These are phyloP conservation scores for Leccinum angustisporum DNA, from an alignment of 1,284 basidiomycete genomes.

Conservation along the genomic window DNA sequence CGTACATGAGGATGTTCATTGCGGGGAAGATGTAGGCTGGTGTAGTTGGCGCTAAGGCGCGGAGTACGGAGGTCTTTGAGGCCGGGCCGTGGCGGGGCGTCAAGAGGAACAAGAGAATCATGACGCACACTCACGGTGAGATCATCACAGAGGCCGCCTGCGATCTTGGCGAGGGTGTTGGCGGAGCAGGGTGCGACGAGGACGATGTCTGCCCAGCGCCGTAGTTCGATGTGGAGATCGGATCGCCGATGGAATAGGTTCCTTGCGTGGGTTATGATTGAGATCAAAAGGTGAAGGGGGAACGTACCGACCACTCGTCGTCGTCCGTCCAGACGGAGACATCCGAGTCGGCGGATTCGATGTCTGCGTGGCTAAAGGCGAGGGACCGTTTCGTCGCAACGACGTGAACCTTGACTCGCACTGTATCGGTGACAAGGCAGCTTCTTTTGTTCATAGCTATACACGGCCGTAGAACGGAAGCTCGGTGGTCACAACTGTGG, in stretches of 20 bases:
- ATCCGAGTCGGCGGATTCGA: neutral
- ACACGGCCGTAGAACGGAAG: too few relatives aligned
- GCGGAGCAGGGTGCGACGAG: slow-evolving; percentile 94
- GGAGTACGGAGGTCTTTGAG: slow-evolving; percentile 81
- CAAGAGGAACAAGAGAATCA: neutral
- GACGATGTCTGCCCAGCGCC: slow-evolving; percentile 95
- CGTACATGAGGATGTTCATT: slow-evolving; percentile 98
- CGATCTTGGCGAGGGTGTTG: slow-evolving; percentile 93
- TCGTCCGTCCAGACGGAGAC: neutral
- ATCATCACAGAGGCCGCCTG: slow-evolving; percentile 61
- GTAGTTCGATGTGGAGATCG: slow-evolving; percentile 96
- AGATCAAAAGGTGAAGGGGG: neutral
- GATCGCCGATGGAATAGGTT: slow-evolving; percentile 76
- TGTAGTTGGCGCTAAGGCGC: slow-evolving; percentile 82
- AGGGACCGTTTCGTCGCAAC: slow-evolving; percentile 80
- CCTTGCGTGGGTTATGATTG: slow-evolving; percentile 36
- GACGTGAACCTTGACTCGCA: slow-evolving; percentile 73
- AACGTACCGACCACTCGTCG: neutral
- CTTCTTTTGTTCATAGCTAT: too few relatives aligned
- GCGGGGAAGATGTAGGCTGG: slow-evolving; percentile 92
- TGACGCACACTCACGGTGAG: neutral
- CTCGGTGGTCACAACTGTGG: too few relatives aligned
- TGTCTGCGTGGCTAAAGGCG: slow-evolving; percentile 49
- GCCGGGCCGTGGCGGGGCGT: neutral
- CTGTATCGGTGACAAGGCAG: too few relatives aligned